These are phyloP conservation scores for Hypoxylon sp. DNA, from an alignment of 2,329 filamentous ascomycete species.

Conservation along the genomic window DNA sequence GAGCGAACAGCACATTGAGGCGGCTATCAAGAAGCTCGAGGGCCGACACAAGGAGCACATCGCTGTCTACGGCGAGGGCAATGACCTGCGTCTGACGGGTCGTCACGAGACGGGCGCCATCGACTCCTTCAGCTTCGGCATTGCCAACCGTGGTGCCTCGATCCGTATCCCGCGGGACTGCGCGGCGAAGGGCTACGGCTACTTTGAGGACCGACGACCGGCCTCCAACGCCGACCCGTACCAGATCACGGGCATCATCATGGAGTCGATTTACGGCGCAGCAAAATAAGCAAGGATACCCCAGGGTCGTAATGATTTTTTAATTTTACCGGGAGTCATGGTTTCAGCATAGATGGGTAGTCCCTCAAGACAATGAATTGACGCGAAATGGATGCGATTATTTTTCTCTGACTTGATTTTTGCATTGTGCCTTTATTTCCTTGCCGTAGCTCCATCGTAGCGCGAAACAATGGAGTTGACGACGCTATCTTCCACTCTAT, in stretches of 20 bases:
- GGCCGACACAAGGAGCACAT: conserved; percentile 84
- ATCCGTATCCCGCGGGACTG: conserved; percentile 90
- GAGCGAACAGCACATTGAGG: conserved; percentile 69
- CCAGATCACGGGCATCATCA: conserved; percentile 52
- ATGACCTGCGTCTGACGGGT: conserved; percentile 92
- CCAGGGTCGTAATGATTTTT: conserved; percentile 32
- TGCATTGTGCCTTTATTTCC: not conserved
- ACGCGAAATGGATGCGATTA: conserved; percentile 12
- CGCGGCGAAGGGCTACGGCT: conserved; percentile 88
- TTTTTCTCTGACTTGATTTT: not conserved
- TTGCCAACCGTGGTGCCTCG: conserved; percentile 93
- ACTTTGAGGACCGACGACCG: conserved; percentile 87
- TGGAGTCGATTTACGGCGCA: conserved; percentile 62
- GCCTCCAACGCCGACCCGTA: conserved; percentile 86
- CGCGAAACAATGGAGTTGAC: no score
- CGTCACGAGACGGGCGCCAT: conserved; percentile 93
- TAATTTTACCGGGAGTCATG: conserved; percentile 25
- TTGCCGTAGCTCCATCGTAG: no score
- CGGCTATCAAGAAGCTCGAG: conserved; percentile 83
- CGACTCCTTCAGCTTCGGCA: conserved; percentile 91
- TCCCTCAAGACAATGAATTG: conserved; percentile 33
- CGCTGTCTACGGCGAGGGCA: conserved; percentile 93
- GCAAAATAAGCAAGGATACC: conserved; percentile 42
- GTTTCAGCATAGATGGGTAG: conserved; percentile 28
- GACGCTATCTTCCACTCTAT: no score